phyloP scores from a whole-genome alignment of 1,284 basidiomycete genomes.

The Tilletia walkeri region DNA sequence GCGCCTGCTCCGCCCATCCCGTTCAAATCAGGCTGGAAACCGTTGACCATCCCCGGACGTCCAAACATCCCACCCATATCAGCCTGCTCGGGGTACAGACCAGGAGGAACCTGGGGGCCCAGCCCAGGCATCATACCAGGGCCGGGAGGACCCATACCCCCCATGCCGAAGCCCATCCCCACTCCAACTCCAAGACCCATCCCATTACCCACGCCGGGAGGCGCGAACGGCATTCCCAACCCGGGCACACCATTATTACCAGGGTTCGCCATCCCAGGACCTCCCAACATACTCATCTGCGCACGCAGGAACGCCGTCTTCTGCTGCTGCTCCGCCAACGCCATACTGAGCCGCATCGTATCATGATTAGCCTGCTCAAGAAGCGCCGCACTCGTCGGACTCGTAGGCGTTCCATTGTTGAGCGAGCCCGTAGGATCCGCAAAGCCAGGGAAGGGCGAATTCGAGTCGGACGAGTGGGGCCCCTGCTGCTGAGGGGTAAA shows the following conservation, averaged over 20 bases:
- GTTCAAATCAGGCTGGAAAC: not conserved
- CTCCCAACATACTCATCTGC: conserved; percentile 26
- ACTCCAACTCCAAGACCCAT: conserved; percentile 16
- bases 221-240: not conserved
- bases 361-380: conserved; percentile 24
- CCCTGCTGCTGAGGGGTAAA: not conserved
- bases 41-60: not conserved
- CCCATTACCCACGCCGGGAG: conserved; percentile 21
- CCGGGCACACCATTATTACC: not conserved
- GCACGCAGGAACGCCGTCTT: conserved; percentile 37
- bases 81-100: not conserved
- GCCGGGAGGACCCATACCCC: not conserved
- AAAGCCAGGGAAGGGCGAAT: not conserved
- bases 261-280: not conserved
- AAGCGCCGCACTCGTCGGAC: not conserved
- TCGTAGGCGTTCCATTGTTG: conserved; percentile 59
- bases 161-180: conserved; percentile 16
- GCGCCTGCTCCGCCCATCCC: not conserved
- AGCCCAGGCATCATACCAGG: too few relatives aligned
- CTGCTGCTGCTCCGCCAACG: conserved; percentile 42
- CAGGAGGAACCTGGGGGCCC: not conserved
- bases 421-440: not conserved
- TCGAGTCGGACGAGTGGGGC: not conserved
- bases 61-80: not conserved
- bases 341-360: conserved; percentile 37